Evolutionary conservation across 2,329 filamentous ascomycete genomes (phyloP).

Genomic region (Sphaerulina vaccinii): DNA sequence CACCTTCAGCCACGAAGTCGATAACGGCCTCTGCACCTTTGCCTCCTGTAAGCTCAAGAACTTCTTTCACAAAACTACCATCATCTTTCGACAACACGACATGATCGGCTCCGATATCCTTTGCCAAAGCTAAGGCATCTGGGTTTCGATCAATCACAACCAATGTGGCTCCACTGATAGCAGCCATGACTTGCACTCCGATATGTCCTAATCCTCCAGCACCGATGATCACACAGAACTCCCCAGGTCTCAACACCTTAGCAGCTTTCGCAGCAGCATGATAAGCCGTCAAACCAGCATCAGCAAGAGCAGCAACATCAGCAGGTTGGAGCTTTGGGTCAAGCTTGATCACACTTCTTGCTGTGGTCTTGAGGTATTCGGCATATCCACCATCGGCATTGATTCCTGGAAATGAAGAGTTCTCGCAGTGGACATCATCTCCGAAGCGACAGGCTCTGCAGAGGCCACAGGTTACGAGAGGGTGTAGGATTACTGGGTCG

Average conservation of each 20-base stretch:
- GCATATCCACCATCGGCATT: slow-evolving; percentile 30
- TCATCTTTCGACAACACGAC: slow-evolving; percentile 21
- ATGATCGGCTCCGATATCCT: slow-evolving; percentile 31
- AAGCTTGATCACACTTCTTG: slow-evolving; percentile 31
- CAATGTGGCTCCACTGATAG: slow-evolving; percentile 29
- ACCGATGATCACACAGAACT: slow-evolving; percentile 29
- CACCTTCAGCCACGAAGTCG: slow-evolving; percentile 31
- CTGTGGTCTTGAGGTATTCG: slow-evolving; percentile 30
- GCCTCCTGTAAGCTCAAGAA: slow-evolving; percentile 25
- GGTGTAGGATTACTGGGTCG: slow-evolving; percentile 30
- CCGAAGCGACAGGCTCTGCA: slow-evolving; percentile 30
- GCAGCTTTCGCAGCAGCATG: slow-evolving; percentile 30
- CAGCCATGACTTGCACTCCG: slow-evolving; percentile 30
- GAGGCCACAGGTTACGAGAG: slow-evolving; percentile 29
- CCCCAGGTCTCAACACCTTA: slow-evolving; percentile 26
- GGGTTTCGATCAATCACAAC: slow-evolving; percentile 30
- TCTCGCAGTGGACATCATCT: slow-evolving; percentile 32
- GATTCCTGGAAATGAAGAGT: slow-evolving; percentile 29
- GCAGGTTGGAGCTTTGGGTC: slow-evolving; percentile 29
- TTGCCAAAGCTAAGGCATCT: slow-evolving; percentile 27
- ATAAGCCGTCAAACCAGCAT: slow-evolving; percentile 30
- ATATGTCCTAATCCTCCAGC: slow-evolving; percentile 25
- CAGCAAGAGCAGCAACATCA: slow-evolving; percentile 30
- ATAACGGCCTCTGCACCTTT: slow-evolving; percentile 31
- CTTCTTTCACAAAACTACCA: slow-evolving; percentile 28